Evolutionary conservation across 441 rosid species (phyloP).

Genomic region (Euphorbia corollata): DNA sequence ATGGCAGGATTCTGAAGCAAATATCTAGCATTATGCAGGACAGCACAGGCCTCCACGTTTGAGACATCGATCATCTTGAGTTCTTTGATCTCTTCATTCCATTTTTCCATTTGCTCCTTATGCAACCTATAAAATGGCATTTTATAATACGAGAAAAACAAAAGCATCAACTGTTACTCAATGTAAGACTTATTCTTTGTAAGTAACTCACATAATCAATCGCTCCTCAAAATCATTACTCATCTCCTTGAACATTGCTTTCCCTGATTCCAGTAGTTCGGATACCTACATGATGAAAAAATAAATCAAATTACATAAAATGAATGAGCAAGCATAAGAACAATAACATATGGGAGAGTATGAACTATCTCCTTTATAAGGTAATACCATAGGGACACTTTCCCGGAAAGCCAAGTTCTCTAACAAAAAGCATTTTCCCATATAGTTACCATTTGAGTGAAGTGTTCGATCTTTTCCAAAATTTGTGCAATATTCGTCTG

Average conservation of each 20-base stretch:
- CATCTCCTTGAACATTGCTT: slow-evolving; percentile 63
- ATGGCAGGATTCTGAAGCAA: slow-evolving; percentile 48
- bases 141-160: neutral
- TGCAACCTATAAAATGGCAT: slow-evolving; percentile 67
- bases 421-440: slow-evolving; percentile 2
- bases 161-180: neutral
- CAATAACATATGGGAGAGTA: neutral
- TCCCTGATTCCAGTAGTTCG: slow-evolving; percentile 66
- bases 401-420: neutral
- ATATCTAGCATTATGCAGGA: slow-evolving; percentile 52
- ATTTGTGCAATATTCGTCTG: slow-evolving; percentile 48
- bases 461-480: slow-evolving; percentile 62
- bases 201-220: slow-evolving; percentile 44
- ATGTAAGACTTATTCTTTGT: neutral
- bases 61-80: slow-evolving; percentile 59
- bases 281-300: slow-evolving; percentile 40
- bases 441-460: slow-evolving; percentile 52
- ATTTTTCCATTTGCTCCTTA: slow-evolving; percentile 70
- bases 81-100: slow-evolving; percentile 86
- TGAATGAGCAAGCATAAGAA: neutral
- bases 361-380: neutral
- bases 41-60: slow-evolving; percentile 55
- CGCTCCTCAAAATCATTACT: slow-evolving; percentile 66
- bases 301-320: neutral
- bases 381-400: too few relatives aligned